Percentiles rank a stretch among this genome's conserved stretches.
Conservation (phyloP, 2,329 filamentous ascomycete genomes). For the Meredithiella fracta region DNA sequence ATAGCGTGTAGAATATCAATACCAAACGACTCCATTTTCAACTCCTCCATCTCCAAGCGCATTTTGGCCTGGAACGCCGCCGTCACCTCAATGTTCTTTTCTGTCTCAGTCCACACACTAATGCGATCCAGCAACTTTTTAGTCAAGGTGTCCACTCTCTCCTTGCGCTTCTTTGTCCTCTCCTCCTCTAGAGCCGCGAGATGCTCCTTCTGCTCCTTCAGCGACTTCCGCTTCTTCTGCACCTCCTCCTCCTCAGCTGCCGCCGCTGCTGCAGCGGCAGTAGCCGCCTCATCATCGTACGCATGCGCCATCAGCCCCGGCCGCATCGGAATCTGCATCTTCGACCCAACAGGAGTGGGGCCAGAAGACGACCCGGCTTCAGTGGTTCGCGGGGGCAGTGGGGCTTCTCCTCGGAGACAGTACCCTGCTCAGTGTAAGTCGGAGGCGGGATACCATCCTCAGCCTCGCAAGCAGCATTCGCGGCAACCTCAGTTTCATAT, state of each 20-base stretch:
- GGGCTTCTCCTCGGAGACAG: slow-evolving; percentile 18
- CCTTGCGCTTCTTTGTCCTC: slow-evolving; percentile 65
- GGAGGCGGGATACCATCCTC: slow-evolving; percentile 19
- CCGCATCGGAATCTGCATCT: slow-evolving; percentile 52
- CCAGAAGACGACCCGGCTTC: slow-evolving; percentile 14
- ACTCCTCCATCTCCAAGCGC: slow-evolving; percentile 81
- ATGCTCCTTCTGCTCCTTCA: slow-evolving; percentile 86
- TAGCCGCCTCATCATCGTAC: slow-evolving; percentile 45
- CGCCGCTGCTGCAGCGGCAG: slow-evolving; percentile 41
- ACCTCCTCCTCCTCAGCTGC: slow-evolving; percentile 49
- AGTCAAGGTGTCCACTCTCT: slow-evolving; percentile 70
- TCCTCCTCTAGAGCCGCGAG: slow-evolving; percentile 78
- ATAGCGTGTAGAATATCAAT: slow-evolving; percentile 93
- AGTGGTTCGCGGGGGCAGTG: slow-evolving; percentile 22
- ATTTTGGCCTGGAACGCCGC: slow-evolving; percentile 87
- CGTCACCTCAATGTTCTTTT: slow-evolving; percentile 74
- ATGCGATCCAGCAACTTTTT: slow-evolving; percentile 80
- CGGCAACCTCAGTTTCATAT: slow-evolving; percentile 21
- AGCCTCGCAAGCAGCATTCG: slow-evolving; percentile 15
- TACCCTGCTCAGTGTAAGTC: neutral
- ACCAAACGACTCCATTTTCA: slow-evolving; percentile 98
- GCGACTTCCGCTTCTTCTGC: slow-evolving; percentile 73
- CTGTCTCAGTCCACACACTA: slow-evolving; percentile 92
- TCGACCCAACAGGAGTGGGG: slow-evolving; percentile 18
- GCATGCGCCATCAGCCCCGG: slow-evolving; percentile 72